A percentile compares a stretch with the other conserved stretches of the same genome.
phyloP scores from a whole-genome alignment of 2,329 filamentous ascomycete genomes.

The Pseudocercospora cruenta region DNA sequence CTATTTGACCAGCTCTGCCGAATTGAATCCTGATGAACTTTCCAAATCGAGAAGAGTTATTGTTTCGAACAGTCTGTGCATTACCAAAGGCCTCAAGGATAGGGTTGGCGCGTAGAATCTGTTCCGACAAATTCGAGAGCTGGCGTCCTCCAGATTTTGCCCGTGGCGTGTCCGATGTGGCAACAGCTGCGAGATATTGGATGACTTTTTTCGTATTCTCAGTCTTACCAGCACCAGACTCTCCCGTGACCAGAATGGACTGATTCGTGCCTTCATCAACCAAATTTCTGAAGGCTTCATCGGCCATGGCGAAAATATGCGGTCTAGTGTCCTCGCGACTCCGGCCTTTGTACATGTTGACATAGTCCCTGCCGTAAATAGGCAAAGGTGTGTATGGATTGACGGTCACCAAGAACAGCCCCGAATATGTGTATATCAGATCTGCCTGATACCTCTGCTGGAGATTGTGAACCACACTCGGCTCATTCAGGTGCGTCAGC shows the following conservation, averaged over 20 bases:
- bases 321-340: constrained; percentile 92
- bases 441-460: constrained; percentile 94
- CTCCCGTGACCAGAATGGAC: constrained; percentile 95
- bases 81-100: constrained; percentile 98
- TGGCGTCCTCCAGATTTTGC: constrained; percentile 64
- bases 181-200: constrained; percentile 94
- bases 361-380: constrained; percentile 94
- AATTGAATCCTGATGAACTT: constrained; percentile 99
- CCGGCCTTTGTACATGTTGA: constrained; percentile 96
- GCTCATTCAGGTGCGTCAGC: constrained; percentile 95
- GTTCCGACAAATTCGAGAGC: constrained; percentile 87
- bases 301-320: constrained; percentile 97
- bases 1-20: constrained; percentile 82
- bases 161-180: constrained; percentile 74
- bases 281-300: constrained; percentile 92
- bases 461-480: constrained; percentile 95
- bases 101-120: constrained; percentile 93
- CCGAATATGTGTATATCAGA: constrained; percentile 96
- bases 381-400: constrained; percentile 95
- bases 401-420: constrained; percentile 92
- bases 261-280: constrained; percentile 96
- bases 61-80: constrained; percentile 94
- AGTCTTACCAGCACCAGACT: constrained; percentile 97
- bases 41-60: constrained; percentile 97
- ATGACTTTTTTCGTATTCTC: constrained; percentile 99